A percentile compares a stretch with the other conserved stretches of the same genome.
phyloP scores from a whole-genome alignment of 495 filamentous ascomycete genomes.

The Trichoderma virens region DNA sequence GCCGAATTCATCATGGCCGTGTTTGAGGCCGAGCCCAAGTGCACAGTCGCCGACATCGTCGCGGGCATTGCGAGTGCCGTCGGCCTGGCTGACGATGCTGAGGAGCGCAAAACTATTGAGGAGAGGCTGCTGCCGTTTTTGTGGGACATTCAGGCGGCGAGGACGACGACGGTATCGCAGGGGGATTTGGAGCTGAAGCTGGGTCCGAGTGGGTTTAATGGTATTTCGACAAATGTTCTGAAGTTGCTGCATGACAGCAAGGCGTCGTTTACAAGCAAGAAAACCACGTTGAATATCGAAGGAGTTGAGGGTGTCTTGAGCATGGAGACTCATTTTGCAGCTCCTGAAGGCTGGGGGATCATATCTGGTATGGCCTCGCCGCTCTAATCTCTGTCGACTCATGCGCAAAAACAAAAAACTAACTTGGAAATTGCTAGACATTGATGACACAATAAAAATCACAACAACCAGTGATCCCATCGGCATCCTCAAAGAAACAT shows the following conservation, averaged over 20 bases:
- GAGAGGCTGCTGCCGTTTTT: conserved; percentile 68
- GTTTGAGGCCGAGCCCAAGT: conserved; percentile 62
- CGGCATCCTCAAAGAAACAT: conserved; percentile 76
- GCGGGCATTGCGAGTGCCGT: conserved; percentile 63
- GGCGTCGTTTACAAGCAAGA: conserved; percentile 32
- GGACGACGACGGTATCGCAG: conserved; percentile 47
- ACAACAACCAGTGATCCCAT: conserved; percentile 71
- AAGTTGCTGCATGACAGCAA: conserved; percentile 30
- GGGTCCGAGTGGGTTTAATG: conserved; percentile 62
- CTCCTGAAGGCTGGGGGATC: conserved; percentile 75
- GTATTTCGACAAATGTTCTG: conserved; percentile 56
- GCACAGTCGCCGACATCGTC: conserved; percentile 57
- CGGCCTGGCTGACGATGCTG: conserved; percentile 56
- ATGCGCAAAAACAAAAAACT: too few relatives aligned
- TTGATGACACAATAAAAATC: conserved; percentile 94
- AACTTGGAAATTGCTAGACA: conserved; percentile 44
- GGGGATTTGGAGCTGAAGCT: conserved; percentile 47
- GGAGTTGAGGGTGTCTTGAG: conserved; percentile 40
- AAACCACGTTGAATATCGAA: conserved; percentile 37
- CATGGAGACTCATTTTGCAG: conserved; percentile 64
- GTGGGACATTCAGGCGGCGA: conserved; percentile 62
- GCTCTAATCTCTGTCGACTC: too few relatives aligned
- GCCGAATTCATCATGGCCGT: conserved; percentile 75
- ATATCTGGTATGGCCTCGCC: conserved; percentile 51
- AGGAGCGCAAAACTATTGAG: conserved; percentile 56